Evolutionary conservation across 352 stramenopile genomes (phyloP), one percentile per base, ranked within the genome.

Genomic region (Pythium phragmitis): DNA sequence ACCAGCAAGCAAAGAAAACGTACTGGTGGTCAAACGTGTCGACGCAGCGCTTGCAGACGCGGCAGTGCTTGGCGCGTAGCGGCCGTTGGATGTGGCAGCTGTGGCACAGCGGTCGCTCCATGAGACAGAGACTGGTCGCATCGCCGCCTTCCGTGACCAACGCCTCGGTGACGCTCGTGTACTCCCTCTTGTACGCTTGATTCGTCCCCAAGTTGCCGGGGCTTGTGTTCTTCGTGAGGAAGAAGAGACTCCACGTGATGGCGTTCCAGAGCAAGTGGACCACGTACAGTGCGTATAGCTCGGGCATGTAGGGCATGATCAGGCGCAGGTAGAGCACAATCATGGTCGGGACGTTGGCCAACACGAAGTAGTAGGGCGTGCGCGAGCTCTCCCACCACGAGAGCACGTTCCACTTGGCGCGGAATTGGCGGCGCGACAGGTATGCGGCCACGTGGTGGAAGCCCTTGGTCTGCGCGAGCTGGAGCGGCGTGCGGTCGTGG

Each of bases 21-120:
- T 88, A 92, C 85, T 99, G 96, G 85, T 99, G 97, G 72, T 99
- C 98, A 79, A 99, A 99, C 51, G 97, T 91, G 52, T 97, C 81
- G 45, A 99, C 88, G 54, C 96, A 98, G 26, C 82, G 82, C 68
- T 96, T 92, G 80, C 96, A 99, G 21, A 98, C 82, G 28, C 88
- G 85, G 55, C 87, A 96, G 67, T 96, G 87, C 60, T 96, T 96
- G 63, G 85, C 75, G n/a, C 87, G 79, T 0, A 80, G 64, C 7
- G 87, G 87, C 26, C 85, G 74, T 37, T 92, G 82, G 37, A 96
- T 82, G 50, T 90, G 82, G 63, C 87, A 96, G 4, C 71, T 93
- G 68, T 96, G 87, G 59, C 87, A 96, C 34, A 96, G 65, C n/a
- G 85, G 81, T 2, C 80, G 80, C 47, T 89, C 80, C 33, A 89